Conservation (phyloP, 257 asterid genomes). For the Cinchona pubescens region DNA sequence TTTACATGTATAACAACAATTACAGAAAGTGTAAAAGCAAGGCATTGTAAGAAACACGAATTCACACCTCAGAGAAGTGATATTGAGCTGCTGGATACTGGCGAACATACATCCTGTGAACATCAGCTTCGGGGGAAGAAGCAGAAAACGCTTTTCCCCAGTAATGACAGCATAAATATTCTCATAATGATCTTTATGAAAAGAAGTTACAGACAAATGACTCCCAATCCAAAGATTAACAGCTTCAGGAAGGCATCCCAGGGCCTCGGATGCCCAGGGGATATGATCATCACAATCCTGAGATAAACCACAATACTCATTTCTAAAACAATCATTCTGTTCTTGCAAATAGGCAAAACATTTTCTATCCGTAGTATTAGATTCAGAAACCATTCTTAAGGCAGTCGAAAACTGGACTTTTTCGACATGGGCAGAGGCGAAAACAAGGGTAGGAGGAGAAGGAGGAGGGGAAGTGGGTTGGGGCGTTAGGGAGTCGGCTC, state of each 20-base stretch:
- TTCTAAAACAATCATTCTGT: slow-evolving; percentile 86
- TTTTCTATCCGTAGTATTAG: slow-evolving; percentile 11
- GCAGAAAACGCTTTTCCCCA: slow-evolving; percentile 74
- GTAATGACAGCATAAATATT: slow-evolving; percentile 73
- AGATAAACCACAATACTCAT: slow-evolving; percentile 58
- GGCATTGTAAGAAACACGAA: neutral
- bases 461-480: slow-evolving; percentile 35
- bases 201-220: slow-evolving; percentile 60
- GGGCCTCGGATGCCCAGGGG: slow-evolving; percentile 75
- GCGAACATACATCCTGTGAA: slow-evolving; percentile 78
- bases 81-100: slow-evolving; percentile 69
- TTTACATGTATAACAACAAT: neutral
- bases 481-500: slow-evolving; percentile 66
- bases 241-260: slow-evolving; percentile 82
- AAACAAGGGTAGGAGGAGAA: slow-evolving; percentile 54
- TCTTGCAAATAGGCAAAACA: slow-evolving; percentile 75
- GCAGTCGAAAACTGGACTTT: slow-evolving; percentile 56
- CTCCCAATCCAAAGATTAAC: slow-evolving; percentile 91
- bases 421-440: slow-evolving; percentile 76
- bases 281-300: slow-evolving; percentile 60
- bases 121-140: slow-evolving; percentile 89
- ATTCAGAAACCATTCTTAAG: slow-evolving; percentile 40
- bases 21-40: too few relatives aligned
- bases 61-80: slow-evolving; percentile 49
- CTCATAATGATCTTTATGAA: slow-evolving; percentile 90